Evolutionary conservation across 73 alveolate genomes (phyloP), one percentile per base, ranked within the genome.

Genomic region (Tetrahymena borealis): DNA sequence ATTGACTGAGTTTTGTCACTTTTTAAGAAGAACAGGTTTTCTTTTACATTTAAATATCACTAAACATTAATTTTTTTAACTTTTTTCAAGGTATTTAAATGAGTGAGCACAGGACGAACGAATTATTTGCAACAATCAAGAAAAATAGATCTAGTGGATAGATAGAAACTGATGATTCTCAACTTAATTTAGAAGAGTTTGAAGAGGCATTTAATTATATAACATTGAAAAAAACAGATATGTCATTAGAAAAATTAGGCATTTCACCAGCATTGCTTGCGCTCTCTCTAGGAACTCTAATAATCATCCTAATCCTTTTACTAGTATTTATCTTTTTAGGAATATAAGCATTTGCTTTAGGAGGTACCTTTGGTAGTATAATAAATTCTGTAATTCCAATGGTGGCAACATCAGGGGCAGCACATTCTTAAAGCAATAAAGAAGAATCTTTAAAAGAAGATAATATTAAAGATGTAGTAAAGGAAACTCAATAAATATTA

Each of bases 331-430:
- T 79, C 28, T 79, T 79, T 11, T 79, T 79, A 36, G 91, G 91
- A 24, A 79, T 79, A 24, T 28, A 79, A n/a, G 91, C 91, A 13
- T 79, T 79, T 79, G 91, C 91, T 36, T 31, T 79, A 79, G 91
- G 91, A 3, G 91, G 91, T 7, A 79, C 91, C 4, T 79, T 79
- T 38, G 91, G 91, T 28, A 38, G 77, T 36, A 79, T 79, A 2
- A 79, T 79, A 16, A 79, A 79, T 31, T 36, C 77, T n/a, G n/a
- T 79, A 10, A 79, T 79, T 7, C 91, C 91, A 18, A 35, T 35
- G 0, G 85, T 20, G n/a, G 38, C 85, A 12, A 60, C 38, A 15
- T 2, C 85, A 60, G 85, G 85, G 10, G 37, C 85, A 60, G 85
- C 85, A 13, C 28, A 32, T 18, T 60, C 85, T 1, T 60, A 32